Conservation (phyloP, 495 filamentous ascomycete genomes). For the Penicillium cosmopolitanum region DNA sequence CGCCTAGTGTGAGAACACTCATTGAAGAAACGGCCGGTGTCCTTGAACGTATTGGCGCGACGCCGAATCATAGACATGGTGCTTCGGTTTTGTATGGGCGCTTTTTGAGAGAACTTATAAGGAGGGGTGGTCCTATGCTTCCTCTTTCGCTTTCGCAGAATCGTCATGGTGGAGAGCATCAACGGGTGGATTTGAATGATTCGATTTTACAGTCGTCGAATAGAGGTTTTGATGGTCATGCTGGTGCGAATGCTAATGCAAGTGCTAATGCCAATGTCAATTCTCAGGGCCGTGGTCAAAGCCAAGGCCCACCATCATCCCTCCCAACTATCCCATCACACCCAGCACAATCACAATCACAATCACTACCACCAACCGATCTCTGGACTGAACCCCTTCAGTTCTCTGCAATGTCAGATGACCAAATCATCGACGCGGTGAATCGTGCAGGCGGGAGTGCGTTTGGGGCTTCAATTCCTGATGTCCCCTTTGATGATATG, state of each 20-base stretch:
- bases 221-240: no score
- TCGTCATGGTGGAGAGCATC: no score
- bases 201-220: no score
- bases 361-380: constrained; percentile 4
- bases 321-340: no score
- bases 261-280: no score
- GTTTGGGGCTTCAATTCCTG: constrained; percentile 56
- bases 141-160: not conserved
- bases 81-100: constrained; percentile 64
- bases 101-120: constrained; percentile 62
- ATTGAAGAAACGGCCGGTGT: constrained; percentile 73
- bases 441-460: constrained; percentile 57
- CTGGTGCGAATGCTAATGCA: no score
- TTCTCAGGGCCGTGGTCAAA: no score
- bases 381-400: constrained; percentile 59
- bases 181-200: no score
- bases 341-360: not conserved
- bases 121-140: constrained; percentile 32
- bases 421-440: constrained; percentile 65
- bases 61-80: constrained; percentile 65
- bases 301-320: no score
- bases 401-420: constrained; percentile 69
- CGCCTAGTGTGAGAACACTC: constrained; percentile 67
- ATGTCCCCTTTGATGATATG: constrained; percentile 58
- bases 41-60: constrained; percentile 67